Evolutionary conservation across 805 yeast genomes (phyloP), one percentile per base, ranked within the genome.

Genomic region (Saccharomyces mikatae): DNA sequence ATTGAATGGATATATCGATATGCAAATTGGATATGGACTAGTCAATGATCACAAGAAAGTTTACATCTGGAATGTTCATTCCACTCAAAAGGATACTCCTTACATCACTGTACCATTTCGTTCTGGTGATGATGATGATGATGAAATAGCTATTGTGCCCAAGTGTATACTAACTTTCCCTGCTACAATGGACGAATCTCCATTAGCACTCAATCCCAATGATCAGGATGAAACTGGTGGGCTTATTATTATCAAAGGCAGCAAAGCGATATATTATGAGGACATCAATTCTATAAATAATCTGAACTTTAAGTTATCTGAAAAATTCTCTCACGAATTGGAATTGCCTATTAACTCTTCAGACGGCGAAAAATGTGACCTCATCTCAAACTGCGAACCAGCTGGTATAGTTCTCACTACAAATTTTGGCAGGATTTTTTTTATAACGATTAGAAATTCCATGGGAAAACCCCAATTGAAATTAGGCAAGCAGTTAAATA

Each of bases 331-430:
- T 6, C 68, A 67, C 49, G 55, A 49, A 4, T 44, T 67, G 26
- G 58, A 58, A 48, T 49, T 69, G 41, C 61, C 58, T 26, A 51
- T 68, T 17, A 60, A 61, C 30, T 17, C 24, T 21, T n/a, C 44
- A 9, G 44, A 17, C 2, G 44, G 44, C 2, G 63, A 62, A 21
- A 52, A 57, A 26, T 36, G 55, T 46, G 97, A 91, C 65, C 64
- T 67, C 30, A 73, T 89, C 17, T 80, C 81, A 53, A 79, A 79
- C 56, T 76, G 85, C 10, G 89, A 83, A 58, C 91, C 94, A 0
- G 81, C 86, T 1, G 96, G 96, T 1, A 74, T 89, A 4, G 74
- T 85, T 0, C 63, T 86, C 8, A 80, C 89, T 6, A 89, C 97
- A 0, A 80, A 87, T 3, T 72, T 79, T 57, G 89, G 89, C 26